phyloP scores from a whole-genome alignment of 2,329 filamentous ascomycete species.

The Neoascochyta sp. region DNA sequence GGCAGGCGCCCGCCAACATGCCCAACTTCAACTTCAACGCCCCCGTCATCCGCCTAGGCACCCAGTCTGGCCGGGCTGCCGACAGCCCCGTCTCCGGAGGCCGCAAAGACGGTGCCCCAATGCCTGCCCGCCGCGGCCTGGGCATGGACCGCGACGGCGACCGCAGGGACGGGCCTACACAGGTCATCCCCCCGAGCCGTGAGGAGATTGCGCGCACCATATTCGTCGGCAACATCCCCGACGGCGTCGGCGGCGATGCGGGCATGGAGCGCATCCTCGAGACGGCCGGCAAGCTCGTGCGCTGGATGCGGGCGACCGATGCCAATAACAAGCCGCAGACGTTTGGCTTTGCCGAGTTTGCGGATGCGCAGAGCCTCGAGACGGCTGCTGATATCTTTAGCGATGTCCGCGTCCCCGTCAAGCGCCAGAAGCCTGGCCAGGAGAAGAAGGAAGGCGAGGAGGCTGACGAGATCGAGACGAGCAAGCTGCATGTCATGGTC shows the following conservation, averaged over 20 bases:
- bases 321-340: slow-evolving; percentile 77
- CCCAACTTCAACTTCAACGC: slow-evolving; percentile 98
- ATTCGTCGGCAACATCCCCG: slow-evolving; percentile 82
- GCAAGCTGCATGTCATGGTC: slow-evolving; percentile 64
- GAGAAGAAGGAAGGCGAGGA: slow-evolving; percentile 42
- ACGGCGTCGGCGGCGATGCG: slow-evolving; percentile 71
- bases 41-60: slow-evolving; percentile 89
- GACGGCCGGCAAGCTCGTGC: slow-evolving; percentile 72
- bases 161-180: slow-evolving; percentile 62
- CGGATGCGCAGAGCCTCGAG: slow-evolving; percentile 82
- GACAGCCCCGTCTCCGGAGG: slow-evolving; percentile 44
- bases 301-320: slow-evolving; percentile 78
- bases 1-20: slow-evolving; percentile 86
- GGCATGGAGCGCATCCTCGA: slow-evolving; percentile 74
- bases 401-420: slow-evolving; percentile 75
- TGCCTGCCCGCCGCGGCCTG: slow-evolving; percentile 49
- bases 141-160: slow-evolving; percentile 59
- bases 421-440: slow-evolving; percentile 61
- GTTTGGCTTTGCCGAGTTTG: slow-evolving; percentile 95
- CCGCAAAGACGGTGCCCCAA: slow-evolving; percentile 47
- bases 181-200: slow-evolving; percentile 73
- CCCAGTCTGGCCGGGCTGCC: slow-evolving; percentile 59
- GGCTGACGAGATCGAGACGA: slow-evolving; percentile 58
- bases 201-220: slow-evolving; percentile 92
- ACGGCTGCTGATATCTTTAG: slow-evolving; percentile 80